Conservation (phyloP, 805 yeast species). For the Citeromyces matritensis region DNA sequence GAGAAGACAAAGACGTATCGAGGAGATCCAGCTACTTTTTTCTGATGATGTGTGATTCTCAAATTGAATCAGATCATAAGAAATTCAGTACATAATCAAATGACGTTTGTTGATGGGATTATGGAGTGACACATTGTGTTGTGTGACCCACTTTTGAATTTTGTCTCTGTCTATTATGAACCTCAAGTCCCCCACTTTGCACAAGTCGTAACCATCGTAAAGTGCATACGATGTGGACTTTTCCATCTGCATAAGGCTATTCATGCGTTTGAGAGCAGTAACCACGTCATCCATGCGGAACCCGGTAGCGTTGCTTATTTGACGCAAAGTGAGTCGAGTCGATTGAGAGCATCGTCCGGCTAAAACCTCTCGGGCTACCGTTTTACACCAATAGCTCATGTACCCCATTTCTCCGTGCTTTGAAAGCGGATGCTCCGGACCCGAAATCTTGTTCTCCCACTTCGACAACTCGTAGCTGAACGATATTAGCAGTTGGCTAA, state of each 20-base stretch:
- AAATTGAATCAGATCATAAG: slow-evolving; percentile 2
- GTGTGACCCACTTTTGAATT: slow-evolving; percentile 13
- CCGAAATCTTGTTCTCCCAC: slow-evolving; percentile 50
- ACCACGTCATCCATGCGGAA: slow-evolving; percentile 49
- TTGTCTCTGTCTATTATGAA: slow-evolving; percentile 9
- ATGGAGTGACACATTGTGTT: slow-evolving; percentile 7
- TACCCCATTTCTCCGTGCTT: slow-evolving; percentile 69
- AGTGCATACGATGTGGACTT: too few species aligned
- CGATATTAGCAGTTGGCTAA: slow-evolving; percentile 72
- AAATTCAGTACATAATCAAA: slow-evolving; percentile 12
- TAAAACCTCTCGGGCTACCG: slow-evolving; percentile 25
- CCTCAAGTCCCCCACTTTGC: slow-evolving; percentile 11
- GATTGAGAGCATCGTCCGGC: slow-evolving; percentile 20
- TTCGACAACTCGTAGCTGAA: slow-evolving; percentile 70
- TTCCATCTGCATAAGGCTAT: too few species aligned
- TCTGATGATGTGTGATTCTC: slow-evolving; percentile 16
- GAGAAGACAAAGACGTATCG: slow-evolving; percentile 51
- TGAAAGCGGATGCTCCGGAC: slow-evolving; percentile 88
- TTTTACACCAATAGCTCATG: slow-evolving; percentile 58
- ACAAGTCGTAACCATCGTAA: slow-evolving; percentile 4
- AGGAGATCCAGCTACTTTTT: slow-evolving; percentile 57
- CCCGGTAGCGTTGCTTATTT: slow-evolving; percentile 42
- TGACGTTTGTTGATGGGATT: slow-evolving; percentile 7
- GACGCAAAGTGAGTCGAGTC: slow-evolving; percentile 23
- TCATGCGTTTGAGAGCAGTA: slow-evolving; percentile 16